These are phyloP conservation scores for Cyberlindnera mycetangii DNA, from an alignment of 805 yeast species.

Conservation along the genomic window DNA sequence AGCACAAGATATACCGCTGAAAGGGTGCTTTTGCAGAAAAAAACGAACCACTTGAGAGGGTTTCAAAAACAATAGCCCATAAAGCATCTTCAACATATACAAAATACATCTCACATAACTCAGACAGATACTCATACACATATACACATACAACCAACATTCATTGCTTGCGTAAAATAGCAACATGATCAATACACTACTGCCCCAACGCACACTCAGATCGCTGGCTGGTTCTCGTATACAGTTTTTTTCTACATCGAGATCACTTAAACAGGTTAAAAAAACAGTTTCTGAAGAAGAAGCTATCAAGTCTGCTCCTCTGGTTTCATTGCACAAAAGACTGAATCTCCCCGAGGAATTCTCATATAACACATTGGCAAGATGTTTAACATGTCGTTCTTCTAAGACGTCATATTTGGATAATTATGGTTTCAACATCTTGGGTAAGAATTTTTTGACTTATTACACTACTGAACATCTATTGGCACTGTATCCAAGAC, in stretches of 20 bases:
- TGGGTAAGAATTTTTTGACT: slow-evolving; percentile 76
- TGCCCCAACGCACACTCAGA: background rate
- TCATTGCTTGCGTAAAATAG: too few relatives aligned
- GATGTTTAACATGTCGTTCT: slow-evolving; percentile 66
- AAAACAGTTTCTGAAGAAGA: slow-evolving; percentile 44
- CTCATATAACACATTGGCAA: slow-evolving; percentile 67
- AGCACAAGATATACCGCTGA: background rate
- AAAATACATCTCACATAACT: background rate
- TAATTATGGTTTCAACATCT: slow-evolving; percentile 74
- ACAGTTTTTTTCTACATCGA: slow-evolving; percentile 8
- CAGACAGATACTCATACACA: background rate
- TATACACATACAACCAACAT: background rate
- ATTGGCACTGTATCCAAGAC: slow-evolving; percentile 77
- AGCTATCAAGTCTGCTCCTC: slow-evolving; percentile 62
- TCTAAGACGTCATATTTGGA: slow-evolving; percentile 48
- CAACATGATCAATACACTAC: slow-evolving; percentile 12
- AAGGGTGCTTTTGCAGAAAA: background rate
- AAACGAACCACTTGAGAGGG: background rate
- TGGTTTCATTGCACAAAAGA: slow-evolving; percentile 77
- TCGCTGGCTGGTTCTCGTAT: slow-evolving; percentile 2
- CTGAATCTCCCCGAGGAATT: slow-evolving; percentile 58
- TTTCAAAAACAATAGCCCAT: too few relatives aligned
- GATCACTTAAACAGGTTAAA: slow-evolving; percentile 5
- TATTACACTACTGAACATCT: slow-evolving; percentile 75
- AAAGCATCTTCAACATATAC: background rate